Percentiles rank a stretch among this genome's conserved stretches.
These are phyloP conservation scores for Russula ochroleuca DNA, from an alignment of 768 basidiomycete genomes.

Conservation along the genomic window DNA sequence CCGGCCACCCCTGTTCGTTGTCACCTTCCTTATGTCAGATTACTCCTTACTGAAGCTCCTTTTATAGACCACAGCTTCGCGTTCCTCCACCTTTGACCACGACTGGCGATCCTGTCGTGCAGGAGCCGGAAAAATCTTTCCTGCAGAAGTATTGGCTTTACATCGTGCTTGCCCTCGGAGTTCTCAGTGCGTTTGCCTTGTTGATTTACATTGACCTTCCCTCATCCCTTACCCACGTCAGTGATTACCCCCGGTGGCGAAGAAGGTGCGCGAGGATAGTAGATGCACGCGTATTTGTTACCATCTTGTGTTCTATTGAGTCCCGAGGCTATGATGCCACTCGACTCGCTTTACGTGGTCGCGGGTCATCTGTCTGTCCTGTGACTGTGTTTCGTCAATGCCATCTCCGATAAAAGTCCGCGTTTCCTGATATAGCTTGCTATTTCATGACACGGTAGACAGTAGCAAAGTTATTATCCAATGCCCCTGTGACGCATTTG, in stretches of 20 bases:
- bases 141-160: conserved; percentile 92
- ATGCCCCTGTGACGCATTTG: conserved; percentile 5
- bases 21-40: conserved; percentile 15
- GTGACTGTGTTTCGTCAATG: conserved; percentile 1
- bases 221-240: neutral
- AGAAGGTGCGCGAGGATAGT: conserved; percentile 15
- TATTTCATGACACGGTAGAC: neutral
- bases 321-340: conserved; percentile 2
- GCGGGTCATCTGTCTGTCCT: neutral
- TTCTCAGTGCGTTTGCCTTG: conserved; percentile 48
- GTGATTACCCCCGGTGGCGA: conserved; percentile 20
- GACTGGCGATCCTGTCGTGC: conserved; percentile 58
- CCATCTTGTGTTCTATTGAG: neutral
- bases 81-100: conserved; percentile 61
- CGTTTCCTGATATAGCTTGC: neutral
- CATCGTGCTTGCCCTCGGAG: conserved; percentile 53
- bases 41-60: neutral
- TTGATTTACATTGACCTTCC: neutral
- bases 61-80: conserved; percentile 59
- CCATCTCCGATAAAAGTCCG: conserved; percentile 18
- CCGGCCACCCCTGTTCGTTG: conserved; percentile 54
- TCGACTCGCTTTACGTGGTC: neutral
- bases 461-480: neutral
- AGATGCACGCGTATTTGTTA: neutral
- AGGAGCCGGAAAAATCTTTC: conserved; percentile 69